These are phyloP conservation scores for Populus tremula DNA, from an alignment of 345 rosid species.

Conservation along the genomic window DNA sequence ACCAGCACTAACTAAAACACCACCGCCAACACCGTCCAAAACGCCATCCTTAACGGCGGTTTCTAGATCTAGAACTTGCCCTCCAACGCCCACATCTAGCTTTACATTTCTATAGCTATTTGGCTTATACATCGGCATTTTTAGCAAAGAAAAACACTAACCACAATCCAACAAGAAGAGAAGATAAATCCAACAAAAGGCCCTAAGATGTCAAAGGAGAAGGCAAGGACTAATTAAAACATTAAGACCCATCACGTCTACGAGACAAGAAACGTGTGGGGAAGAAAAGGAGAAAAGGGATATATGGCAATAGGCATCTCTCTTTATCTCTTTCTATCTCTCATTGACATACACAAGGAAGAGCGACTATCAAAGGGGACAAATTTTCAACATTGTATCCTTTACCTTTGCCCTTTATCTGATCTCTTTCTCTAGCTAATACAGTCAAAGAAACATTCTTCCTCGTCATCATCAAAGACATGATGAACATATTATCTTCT, in stretches of 20 bases:
- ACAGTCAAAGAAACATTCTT: conserved; percentile 13
- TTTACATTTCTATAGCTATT: conserved; percentile 19
- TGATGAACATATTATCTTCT: conserved; percentile 23
- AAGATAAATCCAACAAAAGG: conserved; percentile 5
- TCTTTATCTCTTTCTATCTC: conserved; percentile 13
- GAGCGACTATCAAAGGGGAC: conserved; percentile 24
- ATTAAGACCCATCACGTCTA: conserved; percentile 13
- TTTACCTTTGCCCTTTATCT: conserved; percentile 16
- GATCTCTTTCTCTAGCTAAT: conserved; percentile 17
- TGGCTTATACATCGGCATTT: conserved; percentile 59
- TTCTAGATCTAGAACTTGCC: conserved; percentile 63
- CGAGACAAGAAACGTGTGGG: conserved; percentile 36
- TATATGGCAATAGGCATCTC: conserved; percentile 6
- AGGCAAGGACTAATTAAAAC: not conserved
- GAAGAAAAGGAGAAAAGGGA: conserved; percentile 8
- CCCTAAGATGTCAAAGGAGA: conserved; percentile 12
- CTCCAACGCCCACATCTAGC: conserved; percentile 43
- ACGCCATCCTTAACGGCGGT: conserved; percentile 73
- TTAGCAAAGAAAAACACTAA: not conserved
- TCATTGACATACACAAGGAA: conserved; percentile 26
- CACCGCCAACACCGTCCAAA: conserved; percentile 49
- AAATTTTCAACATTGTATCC: conserved; percentile 21
- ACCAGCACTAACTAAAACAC: conserved; percentile 28
- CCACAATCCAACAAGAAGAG: not conserved
- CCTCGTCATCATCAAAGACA: conserved; percentile 15